A percentile compares a stretch with the other conserved stretches of the same genome.
Evolutionary conservation across 75 land plant species (phyloP).

Genomic region (Pinus taeda): DNA sequence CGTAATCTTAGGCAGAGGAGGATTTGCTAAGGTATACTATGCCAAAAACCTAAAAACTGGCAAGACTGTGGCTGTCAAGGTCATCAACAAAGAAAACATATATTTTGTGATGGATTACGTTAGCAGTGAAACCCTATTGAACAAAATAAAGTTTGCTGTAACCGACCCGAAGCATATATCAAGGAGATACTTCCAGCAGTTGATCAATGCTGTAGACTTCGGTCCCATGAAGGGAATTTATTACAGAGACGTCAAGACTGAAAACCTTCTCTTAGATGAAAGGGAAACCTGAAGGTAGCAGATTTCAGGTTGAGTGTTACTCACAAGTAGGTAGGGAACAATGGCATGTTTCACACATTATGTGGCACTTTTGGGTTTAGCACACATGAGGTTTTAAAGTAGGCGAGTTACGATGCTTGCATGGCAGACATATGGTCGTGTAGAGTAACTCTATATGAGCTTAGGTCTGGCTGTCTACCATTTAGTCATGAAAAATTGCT

Average conservation of each 20-base stretch:
- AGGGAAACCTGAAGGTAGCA: constrained; percentile 45
- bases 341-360: constrained; percentile 32
- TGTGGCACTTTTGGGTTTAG: constrained; percentile 63
- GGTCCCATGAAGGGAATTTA: constrained; percentile 57
- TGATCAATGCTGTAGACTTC: constrained; percentile 44
- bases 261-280: too few relatives aligned
- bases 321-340: constrained; percentile 22
- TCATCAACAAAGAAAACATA: constrained; percentile 25
- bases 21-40: constrained; percentile 1
- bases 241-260: constrained; percentile 70
- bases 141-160: constrained; percentile 14
- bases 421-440: constrained; percentile 68
- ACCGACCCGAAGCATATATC: constrained; percentile 26
- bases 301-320: constrained; percentile 65
- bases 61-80: background rate
- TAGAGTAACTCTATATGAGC: constrained; percentile 42
- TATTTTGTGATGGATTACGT: constrained; percentile 54
- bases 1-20: background rate
- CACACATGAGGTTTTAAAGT: constrained; percentile 50
- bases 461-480: constrained; percentile 43
- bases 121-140: constrained; percentile 50
- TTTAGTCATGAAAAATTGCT: constrained; percentile 52
- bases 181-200: constrained; percentile 48
- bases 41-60: background rate
- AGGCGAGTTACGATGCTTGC: constrained; percentile 43